Evolutionary conservation across 2,329 filamentous ascomycete species (phyloP).

Genomic region (Leptographium lundbergii): DNA sequence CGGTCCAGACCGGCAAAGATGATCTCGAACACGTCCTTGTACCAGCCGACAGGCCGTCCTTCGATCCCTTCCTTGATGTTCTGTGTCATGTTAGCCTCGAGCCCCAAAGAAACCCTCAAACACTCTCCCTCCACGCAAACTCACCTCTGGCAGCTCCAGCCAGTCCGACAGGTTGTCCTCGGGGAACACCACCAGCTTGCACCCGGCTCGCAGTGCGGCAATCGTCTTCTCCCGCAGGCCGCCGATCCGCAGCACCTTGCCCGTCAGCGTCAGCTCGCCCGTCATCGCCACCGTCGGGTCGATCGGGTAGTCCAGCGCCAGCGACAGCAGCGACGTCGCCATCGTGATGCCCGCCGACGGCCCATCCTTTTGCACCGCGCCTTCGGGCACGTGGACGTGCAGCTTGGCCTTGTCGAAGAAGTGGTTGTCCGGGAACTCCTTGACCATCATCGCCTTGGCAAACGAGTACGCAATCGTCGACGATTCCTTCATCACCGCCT

Average conservation of each 20-base stretch:
- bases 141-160: slow-evolving; percentile 90
- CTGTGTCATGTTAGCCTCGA: slow-evolving; percentile 31
- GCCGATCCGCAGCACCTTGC: slow-evolving; percentile 90
- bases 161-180: slow-evolving; percentile 93
- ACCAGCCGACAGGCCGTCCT: slow-evolving; percentile 86
- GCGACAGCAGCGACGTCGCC: slow-evolving; percentile 80
- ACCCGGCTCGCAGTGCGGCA: slow-evolving; percentile 81
- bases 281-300: slow-evolving; percentile 93
- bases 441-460: slow-evolving; percentile 77
- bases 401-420: slow-evolving; percentile 96
- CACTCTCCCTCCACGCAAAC: too few relatives aligned
- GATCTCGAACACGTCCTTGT: slow-evolving; percentile 81
- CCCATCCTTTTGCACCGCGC: slow-evolving; percentile 89
- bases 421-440: slow-evolving; percentile 74
- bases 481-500: slow-evolving; percentile 97
- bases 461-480: slow-evolving; percentile 93
- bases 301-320: slow-evolving; percentile 68
- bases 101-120: too few relatives aligned
- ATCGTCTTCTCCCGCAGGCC: slow-evolving; percentile 95
- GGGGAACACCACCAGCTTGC: slow-evolving; percentile 88
- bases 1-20: slow-evolving; percentile 75
- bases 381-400: slow-evolving; percentile 93
- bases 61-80: slow-evolving; percentile 97
- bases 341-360: slow-evolving; percentile 93
- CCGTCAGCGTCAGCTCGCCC: slow-evolving; percentile 89